Evolutionary conservation across 352 stramenopile species (phyloP).

Genomic region (Pythium coloratum): DNA sequence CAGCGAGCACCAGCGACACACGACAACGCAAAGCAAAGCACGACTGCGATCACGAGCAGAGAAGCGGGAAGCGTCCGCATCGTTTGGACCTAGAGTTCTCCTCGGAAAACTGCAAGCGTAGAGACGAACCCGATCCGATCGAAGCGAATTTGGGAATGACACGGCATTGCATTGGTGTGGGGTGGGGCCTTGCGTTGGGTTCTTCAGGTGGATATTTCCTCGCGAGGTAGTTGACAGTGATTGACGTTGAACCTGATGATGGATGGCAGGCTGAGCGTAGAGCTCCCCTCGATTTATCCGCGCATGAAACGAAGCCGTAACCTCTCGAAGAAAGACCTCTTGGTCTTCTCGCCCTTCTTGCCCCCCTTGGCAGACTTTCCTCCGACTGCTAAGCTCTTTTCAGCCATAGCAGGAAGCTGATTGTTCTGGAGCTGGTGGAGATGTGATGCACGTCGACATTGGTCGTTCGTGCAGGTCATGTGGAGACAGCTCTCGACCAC

Average conservation of each 20-base stretch:
- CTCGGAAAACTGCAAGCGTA: too few relatives aligned
- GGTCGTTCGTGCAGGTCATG: conserved; percentile 60
- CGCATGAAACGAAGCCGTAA: conserved; percentile 40
- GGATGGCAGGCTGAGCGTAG: background rate
- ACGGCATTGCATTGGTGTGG: background rate
- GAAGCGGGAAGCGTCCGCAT: background rate
- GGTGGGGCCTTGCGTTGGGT: too few relatives aligned
- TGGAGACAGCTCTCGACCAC: conserved; percentile 73
- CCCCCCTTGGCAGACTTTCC: conserved; percentile 30
- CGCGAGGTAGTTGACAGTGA: background rate
- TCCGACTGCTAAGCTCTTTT: conserved; percentile 1
- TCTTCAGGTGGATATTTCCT: background rate
- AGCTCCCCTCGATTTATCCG: conserved; percentile 7
- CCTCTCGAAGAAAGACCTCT: conserved; percentile 43
- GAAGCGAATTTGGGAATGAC: conserved; percentile 1
- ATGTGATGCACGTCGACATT: conserved; percentile 8
- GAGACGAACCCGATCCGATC: background rate
- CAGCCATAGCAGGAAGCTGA: conserved; percentile 1
- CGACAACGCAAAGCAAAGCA: conserved; percentile 10
- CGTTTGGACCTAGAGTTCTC: background rate
- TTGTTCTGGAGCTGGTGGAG: background rate
- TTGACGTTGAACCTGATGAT: conserved; percentile 16
- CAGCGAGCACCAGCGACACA: conserved; percentile 26
- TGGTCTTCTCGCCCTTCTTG: conserved; percentile 15
- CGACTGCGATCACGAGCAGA: background rate